phyloP scores from a whole-genome alignment of 176 grass and related monocot species.

The Cenchrus purpureus region DNA sequence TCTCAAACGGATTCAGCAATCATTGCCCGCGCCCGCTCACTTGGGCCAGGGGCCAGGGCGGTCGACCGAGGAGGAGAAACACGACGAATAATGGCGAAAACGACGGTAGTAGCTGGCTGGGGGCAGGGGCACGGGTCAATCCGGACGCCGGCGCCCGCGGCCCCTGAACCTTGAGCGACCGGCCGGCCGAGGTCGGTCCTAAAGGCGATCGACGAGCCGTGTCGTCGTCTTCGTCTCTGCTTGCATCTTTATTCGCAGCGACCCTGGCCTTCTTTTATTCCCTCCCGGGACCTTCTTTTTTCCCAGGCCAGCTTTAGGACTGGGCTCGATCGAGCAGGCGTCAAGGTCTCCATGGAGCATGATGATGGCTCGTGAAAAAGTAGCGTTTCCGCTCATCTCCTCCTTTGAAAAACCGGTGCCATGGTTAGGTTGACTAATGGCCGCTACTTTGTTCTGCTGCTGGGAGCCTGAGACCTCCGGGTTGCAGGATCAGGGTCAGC shows the following conservation, averaged over 20 bases:
- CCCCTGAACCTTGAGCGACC: conserved; percentile 3
- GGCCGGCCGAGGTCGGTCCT: not conserved
- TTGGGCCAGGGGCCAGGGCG: not conserved
- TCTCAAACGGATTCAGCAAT: conserved; percentile 50
- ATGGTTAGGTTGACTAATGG: not conserved
- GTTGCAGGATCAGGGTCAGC: not conserved
- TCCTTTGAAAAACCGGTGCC: not conserved
- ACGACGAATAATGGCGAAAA: conserved; percentile 25
- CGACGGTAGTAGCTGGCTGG: conserved; percentile 1
- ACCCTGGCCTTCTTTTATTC: conserved; percentile 5
- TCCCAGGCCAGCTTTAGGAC: not conserved
- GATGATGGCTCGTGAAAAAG: conserved; percentile 37
- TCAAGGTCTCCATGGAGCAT: conserved; percentile 1
- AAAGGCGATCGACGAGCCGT: not conserved
- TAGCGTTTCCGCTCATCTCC: not conserved
- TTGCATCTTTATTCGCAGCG: conserved; percentile 11
- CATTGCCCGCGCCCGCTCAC: conserved; percentile 34
- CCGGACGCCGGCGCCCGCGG: not conserved
- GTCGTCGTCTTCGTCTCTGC: not conserved
- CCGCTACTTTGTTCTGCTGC: conserved; percentile 2
- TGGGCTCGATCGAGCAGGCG: not conserved
- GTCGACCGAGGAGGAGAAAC: not conserved
- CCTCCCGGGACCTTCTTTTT: not conserved
- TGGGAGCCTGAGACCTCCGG: not conserved
- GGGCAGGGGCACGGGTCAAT: not conserved